Conservation (phyloP, 176 grass and related monocot species). For the Juncus inflexus region DNA sequence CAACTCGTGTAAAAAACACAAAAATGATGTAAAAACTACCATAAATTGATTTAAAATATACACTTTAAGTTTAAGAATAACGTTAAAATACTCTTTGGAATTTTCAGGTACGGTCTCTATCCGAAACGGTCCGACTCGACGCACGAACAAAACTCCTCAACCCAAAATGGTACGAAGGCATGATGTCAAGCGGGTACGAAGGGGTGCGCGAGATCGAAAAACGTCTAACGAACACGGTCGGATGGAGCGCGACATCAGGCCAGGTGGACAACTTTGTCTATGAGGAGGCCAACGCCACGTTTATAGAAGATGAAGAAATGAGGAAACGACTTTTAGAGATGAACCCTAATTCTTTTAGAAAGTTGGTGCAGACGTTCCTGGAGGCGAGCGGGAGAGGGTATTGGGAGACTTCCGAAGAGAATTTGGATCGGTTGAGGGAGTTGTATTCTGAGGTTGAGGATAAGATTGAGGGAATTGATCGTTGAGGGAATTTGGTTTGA, state of each 20-base stretch:
- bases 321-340: slow-evolving; percentile 82
- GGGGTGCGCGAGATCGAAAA: slow-evolving; percentile 96
- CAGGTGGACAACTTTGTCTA: slow-evolving; percentile 99
- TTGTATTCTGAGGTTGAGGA: slow-evolving; percentile 96
- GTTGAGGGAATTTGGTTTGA: slow-evolving; percentile 32
- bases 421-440: slow-evolving; percentile 72
- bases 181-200: slow-evolving; percentile 95
- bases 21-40: too few species aligned
- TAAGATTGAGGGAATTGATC: slow-evolving; percentile 97
- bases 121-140: slow-evolving; percentile 85
- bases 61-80: too few species aligned
- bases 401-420: slow-evolving; percentile 98
- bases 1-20: too few species aligned
- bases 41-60: too few species aligned
- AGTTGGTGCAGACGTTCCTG: slow-evolving; percentile 92
- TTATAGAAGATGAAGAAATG: slow-evolving; percentile 91
- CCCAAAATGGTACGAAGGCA: slow-evolving; percentile 99
- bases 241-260: slow-evolving; percentile 94
- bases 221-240: slow-evolving; percentile 89
- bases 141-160: slow-evolving; percentile 93
- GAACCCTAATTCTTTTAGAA: slow-evolving; percentile 94
- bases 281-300: slow-evolving; percentile 88
- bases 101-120: slow-evolving; percentile 60
- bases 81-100: background rate
- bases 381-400: slow-evolving; percentile 93